Base-by-base conservation (phyloP, 257 asterid genomes). In the Cynanchum wilfordii region DNA sequence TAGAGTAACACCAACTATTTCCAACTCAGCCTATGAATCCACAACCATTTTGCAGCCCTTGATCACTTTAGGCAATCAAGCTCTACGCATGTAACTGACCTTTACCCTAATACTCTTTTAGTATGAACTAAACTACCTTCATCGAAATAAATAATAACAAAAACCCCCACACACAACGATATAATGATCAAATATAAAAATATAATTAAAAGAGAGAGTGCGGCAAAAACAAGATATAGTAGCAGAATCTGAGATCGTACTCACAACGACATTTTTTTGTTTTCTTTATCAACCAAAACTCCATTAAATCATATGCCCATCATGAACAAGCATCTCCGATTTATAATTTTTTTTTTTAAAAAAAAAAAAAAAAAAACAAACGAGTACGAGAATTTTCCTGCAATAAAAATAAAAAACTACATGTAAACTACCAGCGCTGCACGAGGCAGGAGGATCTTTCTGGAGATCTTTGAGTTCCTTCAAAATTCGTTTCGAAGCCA, bases 401-500 rank as follows among this genome's bases (percentile, higher is more conserved):
- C 64, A 57, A 24, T 2, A 25, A 25, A 57, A 25, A 57, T 11
- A 25, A 27, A 57, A 52, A 58, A 3, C 30, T 25, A 25, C 30
- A 11, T 12, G 40, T 58, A 4, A 11, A 7, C 16, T 65, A 65
- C 93, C 91, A 20, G 91, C 96, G 77, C 96, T 87, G 87, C 93
- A 89, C 33, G 93, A 87, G 68, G 91, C 82, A 29, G 93, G 96
- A 44, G 96, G 93, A 66, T 87, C 96, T 70, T 83, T 87, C 84
- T 87, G 96, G 52, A 87, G 86, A 84, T 89, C 90, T 78, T 85
- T 89, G 69, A 89, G 87, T 81, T 89, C 93, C 81, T 89, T 89
- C 87, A 86, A 74, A 76, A 89, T 89, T 81, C 96, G 84, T 69
- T 89, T 89, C 73, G 93, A 89, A 78, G 96, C 91, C 96, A 89